These are phyloP conservation scores for Taxillus chinensis DNA, from an alignment of 164 flowering plant genomes.

Conservation along the genomic window DNA sequence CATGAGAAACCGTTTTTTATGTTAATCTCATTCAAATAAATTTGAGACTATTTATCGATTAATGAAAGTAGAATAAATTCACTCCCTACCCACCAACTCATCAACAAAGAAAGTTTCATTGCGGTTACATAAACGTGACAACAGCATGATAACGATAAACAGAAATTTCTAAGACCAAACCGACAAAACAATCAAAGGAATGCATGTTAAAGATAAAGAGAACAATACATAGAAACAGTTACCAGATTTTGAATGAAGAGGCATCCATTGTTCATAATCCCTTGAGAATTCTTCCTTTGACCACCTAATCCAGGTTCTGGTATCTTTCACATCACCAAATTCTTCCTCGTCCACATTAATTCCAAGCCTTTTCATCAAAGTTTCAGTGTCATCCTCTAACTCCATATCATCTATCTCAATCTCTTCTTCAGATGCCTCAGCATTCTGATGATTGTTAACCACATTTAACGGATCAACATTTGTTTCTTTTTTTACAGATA, in stretches of 20 bases:
- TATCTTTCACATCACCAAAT: conserved; percentile 48
- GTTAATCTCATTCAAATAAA: conserved; percentile 3
- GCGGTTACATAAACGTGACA: not conserved
- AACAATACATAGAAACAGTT: conserved; percentile 6
- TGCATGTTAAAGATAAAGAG: not conserved
- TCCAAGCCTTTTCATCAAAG: conserved; percentile 66
- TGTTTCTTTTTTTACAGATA: conserved; percentile 21
- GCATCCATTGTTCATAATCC: conserved; percentile 83
- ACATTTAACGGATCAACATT: conserved; percentile 11
- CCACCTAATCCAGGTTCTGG: conserved; percentile 76
- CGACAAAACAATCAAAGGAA: not conserved
- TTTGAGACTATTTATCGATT: not conserved
- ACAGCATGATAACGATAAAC: not conserved
- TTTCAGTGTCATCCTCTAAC: conserved; percentile 66
- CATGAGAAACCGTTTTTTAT: conserved; percentile 16
- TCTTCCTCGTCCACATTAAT: conserved; percentile 60
- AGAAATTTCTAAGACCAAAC: not conserved
- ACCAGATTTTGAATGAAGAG: conserved; percentile 56
- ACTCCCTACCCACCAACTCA: too few species aligned
- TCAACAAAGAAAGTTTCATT: not conserved
- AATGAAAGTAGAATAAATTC: not conserved
- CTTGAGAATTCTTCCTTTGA: conserved; percentile 66
- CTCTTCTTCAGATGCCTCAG: conserved; percentile 33
- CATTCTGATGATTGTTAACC: conserved; percentile 15
- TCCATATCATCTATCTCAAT: conserved; percentile 27